Evolutionary conservation across 306 rosid species (phyloP), one percentile per base, ranked within the genome.

Genomic region (Lathyrus tuberosus): DNA sequence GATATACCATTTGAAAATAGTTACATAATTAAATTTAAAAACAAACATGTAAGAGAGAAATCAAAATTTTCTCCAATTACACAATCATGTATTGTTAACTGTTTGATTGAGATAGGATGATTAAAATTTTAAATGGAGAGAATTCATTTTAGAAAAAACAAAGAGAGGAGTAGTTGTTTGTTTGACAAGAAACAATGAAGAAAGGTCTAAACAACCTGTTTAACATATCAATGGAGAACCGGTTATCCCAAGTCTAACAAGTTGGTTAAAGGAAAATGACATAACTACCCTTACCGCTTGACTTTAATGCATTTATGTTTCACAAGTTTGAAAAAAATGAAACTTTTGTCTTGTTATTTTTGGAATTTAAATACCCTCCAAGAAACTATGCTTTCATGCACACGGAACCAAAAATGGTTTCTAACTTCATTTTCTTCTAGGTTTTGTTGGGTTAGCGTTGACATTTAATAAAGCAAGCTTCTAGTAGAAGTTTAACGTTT

Each of bases 211-310:
- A 53, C 18, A 10, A 9, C 66, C 75, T 59, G 38, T 24, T 24
- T 24, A 24, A 26, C 4, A 3, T 26, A 70, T 78, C 16, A 63
- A 67, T 53, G 66, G 70, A 78, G 70, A 73, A 66, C 24, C 30
- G 67, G 37, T 79, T 63, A 73, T 73, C 79, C 33, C 8, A 73
- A 73, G 88, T 83, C 88, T 67, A 70, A 58, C 63, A 28, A 16
- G 85, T 82, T 74, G 77, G 78, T 75, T 48, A 10, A 30, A 7
- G 31, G 2, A 10, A 78, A 83, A 83, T 81, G 80, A 83, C 90
- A 42, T 6, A 78, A 20, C 38, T 78, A 69, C 78, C 86, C 92
- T 62, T 64, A 11, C 76, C 78, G 42, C 3, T 86, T 83, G 86
- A 89, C 90, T 77, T 71, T 76, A 40, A 10, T 56, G 66, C 58